Conservation (phyloP, 2,329 filamentous ascomycete species). For the Magnaporthiopsis incrustans region DNA sequence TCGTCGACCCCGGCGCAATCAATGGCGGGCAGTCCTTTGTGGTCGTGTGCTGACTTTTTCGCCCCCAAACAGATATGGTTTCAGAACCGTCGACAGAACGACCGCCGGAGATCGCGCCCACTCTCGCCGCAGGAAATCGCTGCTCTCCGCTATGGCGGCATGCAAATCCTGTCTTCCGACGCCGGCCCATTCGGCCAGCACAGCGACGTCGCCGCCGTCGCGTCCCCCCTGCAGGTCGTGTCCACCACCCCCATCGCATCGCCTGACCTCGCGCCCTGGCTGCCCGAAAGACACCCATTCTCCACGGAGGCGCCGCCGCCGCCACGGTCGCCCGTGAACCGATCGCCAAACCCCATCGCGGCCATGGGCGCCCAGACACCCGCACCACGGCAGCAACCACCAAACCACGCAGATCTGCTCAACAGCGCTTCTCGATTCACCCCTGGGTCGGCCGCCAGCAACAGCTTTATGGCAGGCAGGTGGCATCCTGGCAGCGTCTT, state of each 20-base stretch:
- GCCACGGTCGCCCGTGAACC: background rate
- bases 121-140: constrained; percentile 70
- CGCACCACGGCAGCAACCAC: constrained; percentile 7
- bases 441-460: constrained; percentile 24
- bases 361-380: constrained; percentile 8
- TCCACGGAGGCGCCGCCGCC: background rate
- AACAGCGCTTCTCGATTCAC: constrained; percentile 27
- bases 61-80: constrained; percentile 74
- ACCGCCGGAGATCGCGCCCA: constrained; percentile 79
- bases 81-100: constrained; percentile 89
- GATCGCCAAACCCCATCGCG: background rate
- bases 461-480: constrained; percentile 44
- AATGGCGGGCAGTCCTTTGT: background rate
- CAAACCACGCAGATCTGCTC: background rate
- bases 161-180: constrained; percentile 44
- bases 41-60: constrained; percentile 3
- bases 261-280: constrained; percentile 17
- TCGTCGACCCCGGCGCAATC: background rate
- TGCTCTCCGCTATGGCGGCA: constrained; percentile 46
- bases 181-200: constrained; percentile 19
- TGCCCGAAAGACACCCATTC: constrained; percentile 9
- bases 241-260: constrained; percentile 16
- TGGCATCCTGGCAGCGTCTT: constrained; percentile 48
- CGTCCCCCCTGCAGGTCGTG: background rate
- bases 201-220: constrained; percentile 4